Base-by-base conservation (phyloP, 805 yeast genomes). In the Lipomyces chichibuensis region DNA sequence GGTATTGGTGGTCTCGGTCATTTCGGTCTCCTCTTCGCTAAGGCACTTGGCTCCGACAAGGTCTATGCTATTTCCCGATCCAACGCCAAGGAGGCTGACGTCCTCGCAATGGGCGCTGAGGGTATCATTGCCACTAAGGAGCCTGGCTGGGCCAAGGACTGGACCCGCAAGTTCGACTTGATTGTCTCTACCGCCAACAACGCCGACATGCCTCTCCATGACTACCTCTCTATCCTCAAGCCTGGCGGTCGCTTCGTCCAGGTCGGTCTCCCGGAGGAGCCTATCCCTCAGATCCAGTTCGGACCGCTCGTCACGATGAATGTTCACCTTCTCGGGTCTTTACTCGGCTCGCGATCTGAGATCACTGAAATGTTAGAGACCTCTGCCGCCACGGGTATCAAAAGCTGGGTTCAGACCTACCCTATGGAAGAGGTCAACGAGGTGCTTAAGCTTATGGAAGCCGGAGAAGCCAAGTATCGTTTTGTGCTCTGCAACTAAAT, bases 1-100 rank as follows among this genome's bases (percentile, higher is more conserved):
- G 90, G 90, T 63, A 81, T 87, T 66, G 91, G 91, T 61, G 91
- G 91, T 43, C 81, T 87, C 65, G 91, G 91, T 59, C 88, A 86
- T 79, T 81, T 86, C 81, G 88, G 84, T n/a, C 76, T 87, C 63
- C 81, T 82, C 75, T 84, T 84, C 70, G 87, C 90, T 55, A 80
- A 80, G 69, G 89, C 89, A 4, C 74, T 87, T 71, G 91, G 90
- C 39, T 87, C 88, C 32, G 87, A 85, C 66, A 57, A 69, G 60
- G 88, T 86, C 25, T 80, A 80, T 62, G 86, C 87, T n/a, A 78
- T 87, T 71, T 84, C 88, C 6, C 83, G 89, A 72, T 75, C 83
- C 59, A 75, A 77, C 52, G 72, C 77, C 32, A 87, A 87, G 79
- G 83, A 80, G 71, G 84, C 76, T 20, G 86, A 84, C 65, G 88